Conservation (phyloP, 495 filamentous ascomycete genomes). For the Sporormia fimetaria region DNA sequence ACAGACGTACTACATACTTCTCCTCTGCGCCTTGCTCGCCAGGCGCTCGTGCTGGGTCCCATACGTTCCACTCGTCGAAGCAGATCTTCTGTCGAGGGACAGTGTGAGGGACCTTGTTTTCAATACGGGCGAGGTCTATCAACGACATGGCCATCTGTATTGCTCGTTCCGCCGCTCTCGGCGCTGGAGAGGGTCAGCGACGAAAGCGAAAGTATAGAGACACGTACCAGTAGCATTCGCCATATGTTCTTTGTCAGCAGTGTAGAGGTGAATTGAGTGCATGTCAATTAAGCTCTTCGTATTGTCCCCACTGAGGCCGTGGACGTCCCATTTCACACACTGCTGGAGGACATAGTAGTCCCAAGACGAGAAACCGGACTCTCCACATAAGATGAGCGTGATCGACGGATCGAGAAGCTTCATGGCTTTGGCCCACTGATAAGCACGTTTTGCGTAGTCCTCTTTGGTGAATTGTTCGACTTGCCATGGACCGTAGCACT, state of each 20-base stretch:
- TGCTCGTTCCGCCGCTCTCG: conserved; percentile 58
- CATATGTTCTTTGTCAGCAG: conserved; percentile 40
- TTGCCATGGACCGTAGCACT: conserved; percentile 71
- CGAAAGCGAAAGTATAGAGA: too few relatives aligned
- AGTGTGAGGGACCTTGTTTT: conserved; percentile 46
- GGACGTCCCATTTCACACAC: conserved; percentile 44
- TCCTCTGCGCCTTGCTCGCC: conserved; percentile 33
- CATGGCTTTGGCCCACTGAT: conserved; percentile 72
- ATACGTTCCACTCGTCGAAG: conserved; percentile 82
- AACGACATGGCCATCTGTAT: conserved; percentile 57
- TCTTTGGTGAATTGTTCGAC: conserved; percentile 61
- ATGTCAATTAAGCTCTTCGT: conserved; percentile 47
- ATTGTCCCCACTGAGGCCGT: conserved; percentile 28
- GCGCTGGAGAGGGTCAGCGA: too few relatives aligned
- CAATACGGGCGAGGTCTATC: conserved; percentile 65
- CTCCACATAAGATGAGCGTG: conserved; percentile 57
- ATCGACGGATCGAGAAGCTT: conserved; percentile 62
- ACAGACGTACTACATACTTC: conserved; percentile 12
- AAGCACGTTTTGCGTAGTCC: conserved; percentile 62
- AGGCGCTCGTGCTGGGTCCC: conserved; percentile 62
- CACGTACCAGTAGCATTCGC: conserved; percentile 24
- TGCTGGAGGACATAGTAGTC: conserved; percentile 60
- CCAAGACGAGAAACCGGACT: conserved; percentile 56
- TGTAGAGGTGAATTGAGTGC: conserved; percentile 63
- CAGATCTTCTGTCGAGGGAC: conserved; percentile 56